Conservation (phyloP, 495 filamentous ascomycete genomes). For the Letharia lupina region DNA sequence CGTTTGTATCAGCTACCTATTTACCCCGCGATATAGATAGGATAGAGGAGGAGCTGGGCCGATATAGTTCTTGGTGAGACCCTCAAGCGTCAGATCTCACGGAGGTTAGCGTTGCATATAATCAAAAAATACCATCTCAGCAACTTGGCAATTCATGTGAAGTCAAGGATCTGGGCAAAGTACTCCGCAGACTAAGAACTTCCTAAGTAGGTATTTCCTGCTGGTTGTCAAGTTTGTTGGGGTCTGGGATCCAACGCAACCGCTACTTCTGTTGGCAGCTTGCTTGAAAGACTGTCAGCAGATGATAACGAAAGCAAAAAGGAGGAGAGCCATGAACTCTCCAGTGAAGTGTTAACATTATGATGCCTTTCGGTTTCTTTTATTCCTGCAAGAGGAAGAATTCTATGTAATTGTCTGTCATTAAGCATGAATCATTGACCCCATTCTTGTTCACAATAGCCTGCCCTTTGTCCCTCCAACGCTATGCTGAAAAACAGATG, state of each 20-base stretch:
- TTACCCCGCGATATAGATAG: too few relatives aligned
- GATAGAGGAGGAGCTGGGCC: too few relatives aligned
- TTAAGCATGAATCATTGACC: background rate
- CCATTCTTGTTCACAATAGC: background rate
- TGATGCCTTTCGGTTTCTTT: background rate
- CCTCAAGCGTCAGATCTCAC: too few relatives aligned
- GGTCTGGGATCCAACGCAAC: background rate
- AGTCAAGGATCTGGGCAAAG: too few relatives aligned
- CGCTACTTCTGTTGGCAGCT: background rate
- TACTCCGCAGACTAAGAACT: too few relatives aligned
- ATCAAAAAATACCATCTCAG: too few relatives aligned
- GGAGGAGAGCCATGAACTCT: background rate
- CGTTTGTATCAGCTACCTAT: too few relatives aligned
- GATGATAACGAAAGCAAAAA: background rate
- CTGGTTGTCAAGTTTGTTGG: background rate
- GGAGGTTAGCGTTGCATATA: too few relatives aligned
- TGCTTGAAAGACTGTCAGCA: background rate
- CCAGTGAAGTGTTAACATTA: background rate
- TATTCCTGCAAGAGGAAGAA: background rate
- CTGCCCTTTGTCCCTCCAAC: background rate
- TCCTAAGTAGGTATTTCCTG: too few relatives aligned
- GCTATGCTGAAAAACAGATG: slow-evolving; percentile 8
- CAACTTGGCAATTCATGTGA: too few relatives aligned
- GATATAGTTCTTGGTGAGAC: too few relatives aligned
- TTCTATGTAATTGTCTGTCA: background rate